Base-by-base conservation (phyloP, 495 filamentous ascomycete species). In the Podospora didyma region DNA sequence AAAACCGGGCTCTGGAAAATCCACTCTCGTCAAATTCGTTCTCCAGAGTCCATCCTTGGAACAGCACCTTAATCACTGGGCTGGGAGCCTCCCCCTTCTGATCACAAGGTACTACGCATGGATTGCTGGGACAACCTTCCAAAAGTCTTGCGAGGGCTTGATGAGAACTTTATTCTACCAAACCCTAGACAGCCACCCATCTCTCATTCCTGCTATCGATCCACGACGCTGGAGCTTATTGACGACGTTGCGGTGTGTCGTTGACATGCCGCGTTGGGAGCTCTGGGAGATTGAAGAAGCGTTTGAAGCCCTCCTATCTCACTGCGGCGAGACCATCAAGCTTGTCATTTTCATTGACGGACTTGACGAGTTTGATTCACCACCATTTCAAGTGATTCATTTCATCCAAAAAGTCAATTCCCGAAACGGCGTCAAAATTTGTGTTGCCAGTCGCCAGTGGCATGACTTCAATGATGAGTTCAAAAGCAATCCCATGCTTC, bases 1-100 rank as follows among this genome's bases (percentile, higher is more conserved):
- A 9, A 58, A 58, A 24, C 49, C 49, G 3, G 56, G 49, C 19
- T 46, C 56, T 9, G 56, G 56, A 12, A 58, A 58, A 20, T 58
- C 49, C 3, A 58, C 56, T 2, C 3, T 58, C 39, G 48, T 58
- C 41, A 53, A 53, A 34, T 58, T n/a, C 31, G 17, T 58, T 11
- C 12, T 26, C 1, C n/a, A 41, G 16, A 37, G 48, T 16, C 11
- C n/a, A 9, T 19, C 47, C 14, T 37, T 41, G 6, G 11, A 39
- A 10, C 2, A 7, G 2, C 44, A 11, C 7, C 44, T 58, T 9
- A 5, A 53, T 12, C n/a, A 26, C 17, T 58, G 56, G 56, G 35
- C 42, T 26, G 10, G 2, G 9, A 12, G 49, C 22, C 22, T 47
- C 12, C 24, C 47, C 0, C 9, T 69, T 16, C 45, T 58, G 34